A percentile compares a stretch with the other conserved stretches of the same genome.
Evolutionary conservation across 2,329 filamentous ascomycete genomes (phyloP).

Genomic region (Dothideomycetidae sp.): DNA sequence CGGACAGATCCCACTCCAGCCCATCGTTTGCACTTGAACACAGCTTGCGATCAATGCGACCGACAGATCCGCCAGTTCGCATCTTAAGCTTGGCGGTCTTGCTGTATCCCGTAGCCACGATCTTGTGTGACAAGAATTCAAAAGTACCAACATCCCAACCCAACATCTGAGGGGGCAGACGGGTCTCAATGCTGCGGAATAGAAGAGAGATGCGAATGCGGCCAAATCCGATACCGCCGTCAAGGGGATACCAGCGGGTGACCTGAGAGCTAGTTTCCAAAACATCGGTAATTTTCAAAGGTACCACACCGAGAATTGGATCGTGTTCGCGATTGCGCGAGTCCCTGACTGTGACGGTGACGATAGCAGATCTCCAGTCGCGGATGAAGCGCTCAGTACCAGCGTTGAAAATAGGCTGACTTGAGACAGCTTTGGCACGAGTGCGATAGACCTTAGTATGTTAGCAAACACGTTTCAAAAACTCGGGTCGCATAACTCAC

Average conservation of each 20-base stretch:
- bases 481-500: constrained; percentile 25
- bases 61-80: constrained; percentile 72
- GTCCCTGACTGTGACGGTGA: constrained; percentile 81
- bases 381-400: constrained; percentile 86
- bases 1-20: constrained; percentile 42
- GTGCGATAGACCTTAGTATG: constrained; percentile 60
- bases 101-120: constrained; percentile 50
- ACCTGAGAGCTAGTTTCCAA: constrained; percentile 74
- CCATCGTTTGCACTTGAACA: constrained; percentile 47
- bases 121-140: constrained; percentile 60
- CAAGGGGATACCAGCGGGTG: constrained; percentile 90
- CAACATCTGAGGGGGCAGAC: constrained; percentile 68
- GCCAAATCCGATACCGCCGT: constrained; percentile 82
- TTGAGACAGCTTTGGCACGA: constrained; percentile 84
- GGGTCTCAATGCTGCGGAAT: constrained; percentile 79
- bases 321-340: constrained; percentile 84
- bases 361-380: constrained; percentile 78
- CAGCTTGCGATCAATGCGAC: constrained; percentile 48
- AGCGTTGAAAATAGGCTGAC: constrained; percentile 93
- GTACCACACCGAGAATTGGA: constrained; percentile 82
- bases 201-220: constrained; percentile 76
- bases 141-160: constrained; percentile 96
- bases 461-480: constrained; percentile 10
- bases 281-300: constrained; percentile 76
- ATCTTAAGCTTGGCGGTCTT: constrained; percentile 55